A percentile compares a stretch with the other conserved stretches of the same genome.
These are phyloP conservation scores for Neonectria sp. DNA, from an alignment of 2,329 filamentous ascomycete species.

Conservation along the genomic window DNA sequence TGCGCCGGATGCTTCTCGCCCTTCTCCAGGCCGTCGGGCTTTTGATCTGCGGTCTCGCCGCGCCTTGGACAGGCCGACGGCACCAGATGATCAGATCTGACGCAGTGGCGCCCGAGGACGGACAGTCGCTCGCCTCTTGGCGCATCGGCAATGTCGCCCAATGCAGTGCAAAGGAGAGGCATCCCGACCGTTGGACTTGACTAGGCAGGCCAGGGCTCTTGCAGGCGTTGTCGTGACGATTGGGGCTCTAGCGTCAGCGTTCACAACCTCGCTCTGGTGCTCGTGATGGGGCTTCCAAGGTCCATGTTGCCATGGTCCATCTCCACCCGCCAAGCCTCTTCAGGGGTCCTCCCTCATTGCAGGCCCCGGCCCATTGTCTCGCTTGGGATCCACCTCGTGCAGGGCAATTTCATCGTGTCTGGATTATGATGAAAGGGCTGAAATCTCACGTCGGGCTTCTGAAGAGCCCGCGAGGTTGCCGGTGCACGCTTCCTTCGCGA, in stretches of 20 bases:
- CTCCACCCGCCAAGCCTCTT: conserved; percentile 42
- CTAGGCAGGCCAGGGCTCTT: conserved; percentile 6
- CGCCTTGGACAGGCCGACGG: neutral
- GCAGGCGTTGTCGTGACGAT: conserved; percentile 45
- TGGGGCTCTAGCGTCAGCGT: conserved; percentile 9
- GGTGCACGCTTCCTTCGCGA: conserved; percentile 32
- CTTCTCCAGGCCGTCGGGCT: conserved; percentile 4
- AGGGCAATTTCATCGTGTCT: conserved; percentile 40
- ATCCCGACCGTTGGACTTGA: conserved; percentile 22
- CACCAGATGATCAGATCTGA: conserved; percentile 38
- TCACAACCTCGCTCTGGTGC: conserved; percentile 2
- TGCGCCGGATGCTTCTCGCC: conserved; percentile 3
- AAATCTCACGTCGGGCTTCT: conserved; percentile 34
- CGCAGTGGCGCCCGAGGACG: conserved; percentile 36
- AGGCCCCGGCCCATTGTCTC: conserved; percentile 38
- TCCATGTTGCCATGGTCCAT: conserved; percentile 17
- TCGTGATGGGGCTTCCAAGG: conserved; percentile 27
- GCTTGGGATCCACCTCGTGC: conserved; percentile 39
- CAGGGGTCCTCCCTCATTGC: conserved; percentile 44
- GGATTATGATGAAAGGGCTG: conserved; percentile 33
- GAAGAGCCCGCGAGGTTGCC: conserved; percentile 23
- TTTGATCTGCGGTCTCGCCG: conserved; percentile 12
- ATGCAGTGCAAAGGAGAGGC: conserved; percentile 30
- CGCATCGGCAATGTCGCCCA: conserved; percentile 41
- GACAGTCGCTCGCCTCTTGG: conserved; percentile 34